Percentiles rank a stretch among this genome's conserved stretches.
phyloP scores from a whole-genome alignment of 352 stramenopile genomes.

The Globisporangium carolinianum region DNA sequence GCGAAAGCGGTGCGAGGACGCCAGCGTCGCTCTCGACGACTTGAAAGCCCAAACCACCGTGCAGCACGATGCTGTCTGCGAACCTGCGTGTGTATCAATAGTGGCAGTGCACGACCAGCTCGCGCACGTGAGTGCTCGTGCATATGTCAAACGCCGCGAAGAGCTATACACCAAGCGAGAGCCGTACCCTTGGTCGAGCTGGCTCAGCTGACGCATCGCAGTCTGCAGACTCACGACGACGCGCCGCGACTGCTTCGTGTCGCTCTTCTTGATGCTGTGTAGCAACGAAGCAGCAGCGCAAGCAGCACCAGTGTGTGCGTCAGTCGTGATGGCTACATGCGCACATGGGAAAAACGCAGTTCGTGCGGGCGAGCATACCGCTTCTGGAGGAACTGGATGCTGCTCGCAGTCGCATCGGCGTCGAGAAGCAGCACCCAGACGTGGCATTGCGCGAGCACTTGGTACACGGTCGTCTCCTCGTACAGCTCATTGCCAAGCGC shows the following conservation, averaged over 20 bases:
- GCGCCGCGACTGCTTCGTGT: slow-evolving; percentile 28
- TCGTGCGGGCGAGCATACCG: slow-evolving; percentile 10
- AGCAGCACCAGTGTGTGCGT: neutral
- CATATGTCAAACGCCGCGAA: neutral
- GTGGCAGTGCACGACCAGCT: too few relatives aligned
- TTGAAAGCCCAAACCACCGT: slow-evolving; percentile 72
- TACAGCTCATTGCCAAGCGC: slow-evolving; percentile 21
- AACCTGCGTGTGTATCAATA: slow-evolving; percentile 27
- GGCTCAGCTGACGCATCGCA: slow-evolving; percentile 42
- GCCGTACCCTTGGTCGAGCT: slow-evolving; percentile 48
- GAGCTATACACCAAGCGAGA: neutral
- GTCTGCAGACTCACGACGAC: slow-evolving; percentile 62
- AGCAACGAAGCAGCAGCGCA: too few relatives aligned
- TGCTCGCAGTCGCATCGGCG: slow-evolving; percentile 24
- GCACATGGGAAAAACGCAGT: neutral
- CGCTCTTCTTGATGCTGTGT: slow-evolving; percentile 14
- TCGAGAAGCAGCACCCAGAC: slow-evolving; percentile 64
- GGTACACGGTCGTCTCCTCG: slow-evolving; percentile 31
- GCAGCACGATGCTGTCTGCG: slow-evolving; percentile 51
- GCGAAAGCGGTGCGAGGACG: slow-evolving; percentile 44
- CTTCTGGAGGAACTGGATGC: slow-evolving; percentile 40
- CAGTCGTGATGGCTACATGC: neutral
- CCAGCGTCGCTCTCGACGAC: slow-evolving; percentile 38
- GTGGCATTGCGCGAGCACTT: slow-evolving; percentile 36
- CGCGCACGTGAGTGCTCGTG: neutral